phyloP scores from a whole-genome alignment of 2,329 filamentous ascomycete genomes.

The Colletotrichum higginsianum region DNA sequence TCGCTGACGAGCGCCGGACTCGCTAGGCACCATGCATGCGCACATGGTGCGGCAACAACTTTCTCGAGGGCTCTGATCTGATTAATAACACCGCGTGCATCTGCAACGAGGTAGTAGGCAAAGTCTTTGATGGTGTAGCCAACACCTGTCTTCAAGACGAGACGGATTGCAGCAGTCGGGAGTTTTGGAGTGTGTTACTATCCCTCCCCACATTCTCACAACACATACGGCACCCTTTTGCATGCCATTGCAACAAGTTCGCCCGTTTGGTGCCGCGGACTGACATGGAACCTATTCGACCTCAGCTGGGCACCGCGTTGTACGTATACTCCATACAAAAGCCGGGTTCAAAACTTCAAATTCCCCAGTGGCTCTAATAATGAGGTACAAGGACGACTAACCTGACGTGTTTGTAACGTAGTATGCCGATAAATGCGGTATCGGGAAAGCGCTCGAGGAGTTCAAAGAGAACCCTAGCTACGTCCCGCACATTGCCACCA shows the following conservation, averaged over 20 bases:
- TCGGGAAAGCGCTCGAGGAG: not conserved
- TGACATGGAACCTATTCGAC: not conserved
- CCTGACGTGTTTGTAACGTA: not conserved
- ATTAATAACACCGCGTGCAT: not conserved
- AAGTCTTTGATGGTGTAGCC: not conserved
- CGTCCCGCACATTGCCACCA: not conserved
- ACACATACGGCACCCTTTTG: not conserved
- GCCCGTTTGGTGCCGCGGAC: not conserved
- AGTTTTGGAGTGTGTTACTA: not conserved
- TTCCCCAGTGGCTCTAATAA: not conserved
- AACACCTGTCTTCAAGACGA: not conserved
- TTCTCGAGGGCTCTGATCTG: not conserved
- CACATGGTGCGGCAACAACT: not conserved
- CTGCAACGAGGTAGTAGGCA: not conserved
- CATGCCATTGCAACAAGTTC: not conserved
- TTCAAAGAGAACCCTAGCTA: conserved; percentile 4
- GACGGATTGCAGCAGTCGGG: not conserved
- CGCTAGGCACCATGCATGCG: not conserved
- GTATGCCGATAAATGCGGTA: not conserved
- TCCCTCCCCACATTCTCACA: not conserved
- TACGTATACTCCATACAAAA: not conserved
- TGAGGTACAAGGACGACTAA: not conserved
- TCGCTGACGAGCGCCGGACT: not conserved
- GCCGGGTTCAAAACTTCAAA: not conserved
- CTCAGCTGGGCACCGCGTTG: not conserved